phyloP scores from a whole-genome alignment of 108 stramenopile genomes.

The Asterionellopsis glacialis region DNA sequence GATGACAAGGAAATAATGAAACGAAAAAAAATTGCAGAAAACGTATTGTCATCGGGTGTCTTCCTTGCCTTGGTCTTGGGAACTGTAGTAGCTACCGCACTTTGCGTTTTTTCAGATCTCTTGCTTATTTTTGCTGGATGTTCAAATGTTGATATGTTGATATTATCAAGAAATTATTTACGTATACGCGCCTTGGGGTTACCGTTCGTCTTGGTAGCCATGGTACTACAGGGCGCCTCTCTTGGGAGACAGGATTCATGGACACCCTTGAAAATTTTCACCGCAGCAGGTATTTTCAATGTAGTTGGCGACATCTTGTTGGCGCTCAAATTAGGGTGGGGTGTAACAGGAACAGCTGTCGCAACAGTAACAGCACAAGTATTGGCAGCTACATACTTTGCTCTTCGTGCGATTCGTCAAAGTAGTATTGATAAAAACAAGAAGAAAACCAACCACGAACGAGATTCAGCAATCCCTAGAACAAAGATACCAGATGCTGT shows the following conservation, averaged over 20 bases:
- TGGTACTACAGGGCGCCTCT: constrained; percentile 34
- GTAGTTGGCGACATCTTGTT: constrained; percentile 31
- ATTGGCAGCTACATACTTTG: constrained; percentile 28
- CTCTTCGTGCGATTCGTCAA: constrained; percentile 10
- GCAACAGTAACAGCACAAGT: constrained; percentile 40
- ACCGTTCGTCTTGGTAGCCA: constrained; percentile 42
- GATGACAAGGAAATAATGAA: constrained; percentile 14
- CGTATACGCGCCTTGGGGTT: constrained; percentile 42
- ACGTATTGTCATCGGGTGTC: constrained; percentile 20
- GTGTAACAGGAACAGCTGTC: constrained; percentile 40
- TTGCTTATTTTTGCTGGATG: constrained; percentile 28
- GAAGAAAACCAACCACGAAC: constrained; percentile 2
- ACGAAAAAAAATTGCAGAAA: constrained; percentile 17
- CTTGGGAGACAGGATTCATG: constrained; percentile 33
- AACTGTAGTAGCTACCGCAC: constrained; percentile 4
- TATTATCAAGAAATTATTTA: constrained; percentile 25
- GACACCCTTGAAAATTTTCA: constrained; percentile 42
- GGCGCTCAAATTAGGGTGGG: constrained; percentile 35
- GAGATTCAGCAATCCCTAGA: no score
- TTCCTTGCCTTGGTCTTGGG: constrained; percentile 26
- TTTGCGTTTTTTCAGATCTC: constrained; percentile 23
- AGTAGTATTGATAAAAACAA: background rate
- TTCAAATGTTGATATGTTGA: constrained; percentile 19
- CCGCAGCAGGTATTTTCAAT: constrained; percentile 31
- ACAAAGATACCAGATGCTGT: no score